phyloP scores from a whole-genome alignment of 1,284 basidiomycete species.

The Coriolopsis trogii region DNA sequence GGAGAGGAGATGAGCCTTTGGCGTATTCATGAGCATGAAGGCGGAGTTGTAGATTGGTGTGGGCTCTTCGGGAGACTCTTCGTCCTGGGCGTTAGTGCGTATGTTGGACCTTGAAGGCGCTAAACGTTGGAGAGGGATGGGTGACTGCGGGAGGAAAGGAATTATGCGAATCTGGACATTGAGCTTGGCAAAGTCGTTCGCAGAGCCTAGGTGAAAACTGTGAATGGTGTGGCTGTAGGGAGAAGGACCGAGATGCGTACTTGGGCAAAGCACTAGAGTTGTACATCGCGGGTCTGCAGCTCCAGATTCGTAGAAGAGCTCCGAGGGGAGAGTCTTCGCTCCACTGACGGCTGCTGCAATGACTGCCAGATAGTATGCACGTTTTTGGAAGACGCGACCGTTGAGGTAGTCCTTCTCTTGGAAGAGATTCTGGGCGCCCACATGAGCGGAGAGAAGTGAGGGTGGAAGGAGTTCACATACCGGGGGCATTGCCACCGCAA shows the following conservation, averaged over 20 bases:
- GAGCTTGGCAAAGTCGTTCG: constrained; percentile 68
- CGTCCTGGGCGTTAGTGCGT: constrained; percentile 39
- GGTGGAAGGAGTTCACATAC: constrained; percentile 46
- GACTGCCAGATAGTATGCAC: constrained; percentile 87
- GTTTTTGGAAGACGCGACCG: constrained; percentile 91
- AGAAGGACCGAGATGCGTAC: constrained; percentile 39
- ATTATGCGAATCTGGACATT: constrained; percentile 77
- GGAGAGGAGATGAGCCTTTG: constrained; percentile 70
- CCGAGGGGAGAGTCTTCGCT: constrained; percentile 51
- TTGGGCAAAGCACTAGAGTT: constrained; percentile 65
- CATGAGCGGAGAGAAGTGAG: not conserved
- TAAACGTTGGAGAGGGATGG: constrained; percentile 69
- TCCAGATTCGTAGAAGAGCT: constrained; percentile 62
- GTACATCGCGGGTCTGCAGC: constrained; percentile 71
- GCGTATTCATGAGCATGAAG: constrained; percentile 68
- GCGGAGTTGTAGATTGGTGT: constrained; percentile 85
- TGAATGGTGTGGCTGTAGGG: not conserved
- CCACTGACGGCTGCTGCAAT: constrained; percentile 69
- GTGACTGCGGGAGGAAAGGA: constrained; percentile 62
- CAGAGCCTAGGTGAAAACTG: constrained; percentile 45
- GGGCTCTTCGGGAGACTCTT: constrained; percentile 33
- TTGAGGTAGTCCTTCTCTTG: constrained; percentile 96
- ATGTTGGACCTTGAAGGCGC: constrained; percentile 80
- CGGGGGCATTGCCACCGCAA: constrained; percentile 86
- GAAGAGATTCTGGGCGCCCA: constrained; percentile 63